These are phyloP conservation scores for Candida gigantensis DNA, from an alignment of 1,139 yeast genomes.

Conservation along the genomic window DNA sequence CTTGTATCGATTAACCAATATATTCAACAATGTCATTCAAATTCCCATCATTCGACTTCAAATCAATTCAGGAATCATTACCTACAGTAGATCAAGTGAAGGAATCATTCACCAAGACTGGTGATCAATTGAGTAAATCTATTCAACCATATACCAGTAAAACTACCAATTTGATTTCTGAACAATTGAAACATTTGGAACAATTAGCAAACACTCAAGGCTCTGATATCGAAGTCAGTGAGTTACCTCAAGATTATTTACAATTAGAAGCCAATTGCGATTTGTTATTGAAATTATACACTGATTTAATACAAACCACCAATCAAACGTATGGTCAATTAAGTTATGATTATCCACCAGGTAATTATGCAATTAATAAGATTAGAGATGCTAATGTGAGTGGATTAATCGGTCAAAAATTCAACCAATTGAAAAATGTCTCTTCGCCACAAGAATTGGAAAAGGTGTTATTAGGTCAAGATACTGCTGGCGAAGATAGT, in stretches of 20 bases:
- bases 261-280: constrained; percentile 68
- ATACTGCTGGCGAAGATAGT: constrained; percentile 15
- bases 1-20: too few species aligned
- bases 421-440: constrained; percentile 60
- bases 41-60: constrained; percentile 49
- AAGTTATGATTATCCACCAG: constrained; percentile 76
- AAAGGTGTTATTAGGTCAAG: constrained; percentile 41
- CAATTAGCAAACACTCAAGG: constrained; percentile 33
- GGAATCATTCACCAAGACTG: constrained; percentile 41
- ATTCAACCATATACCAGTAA: constrained; percentile 47
- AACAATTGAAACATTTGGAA: constrained; percentile 47
- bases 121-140: constrained; percentile 42
- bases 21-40: constrained; percentile 48
- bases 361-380: constrained; percentile 47
- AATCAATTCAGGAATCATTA: constrained; percentile 48
- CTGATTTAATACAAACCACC: constrained; percentile 58
- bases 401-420: constrained; percentile 53
- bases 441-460: constrained; percentile 67
- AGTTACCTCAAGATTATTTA: constrained; percentile 72
- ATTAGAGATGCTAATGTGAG: constrained; percentile 64
- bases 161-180: constrained; percentile 38
- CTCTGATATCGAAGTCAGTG: constrained; percentile 48
- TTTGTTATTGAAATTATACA: constrained; percentile 57
- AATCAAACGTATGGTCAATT: constrained; percentile 62
- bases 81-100: constrained; percentile 40